Evolutionary conservation across 805 yeast species (phyloP).

Genomic region (Monosporozyma yasuniensis): DNA sequence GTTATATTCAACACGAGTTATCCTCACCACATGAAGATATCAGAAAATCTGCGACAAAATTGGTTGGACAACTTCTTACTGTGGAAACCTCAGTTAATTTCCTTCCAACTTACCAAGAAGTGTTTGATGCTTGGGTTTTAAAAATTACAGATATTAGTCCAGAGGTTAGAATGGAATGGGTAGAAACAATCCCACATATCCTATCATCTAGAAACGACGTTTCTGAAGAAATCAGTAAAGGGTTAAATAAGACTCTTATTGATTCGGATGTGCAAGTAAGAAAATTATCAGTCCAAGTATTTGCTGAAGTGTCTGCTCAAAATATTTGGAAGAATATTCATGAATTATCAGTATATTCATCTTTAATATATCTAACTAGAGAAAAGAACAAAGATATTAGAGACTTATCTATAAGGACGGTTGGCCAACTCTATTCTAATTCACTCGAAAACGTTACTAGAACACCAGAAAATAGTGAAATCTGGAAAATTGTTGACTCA

Average conservation of each 20-base stretch:
- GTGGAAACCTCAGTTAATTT: constrained; percentile 47
- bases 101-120: constrained; percentile 44
- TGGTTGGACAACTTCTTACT: constrained; percentile 59
- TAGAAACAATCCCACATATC: constrained; percentile 44
- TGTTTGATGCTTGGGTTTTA: constrained; percentile 65
- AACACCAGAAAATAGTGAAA: constrained; percentile 13
- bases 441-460: constrained; percentile 29
- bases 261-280: constrained; percentile 74
- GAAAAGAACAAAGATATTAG: constrained; percentile 65
- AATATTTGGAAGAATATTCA: constrained; percentile 42
- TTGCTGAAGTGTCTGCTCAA: constrained; percentile 39
- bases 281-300: constrained; percentile 44
- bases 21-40: constrained; percentile 58
- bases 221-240: constrained; percentile 43
- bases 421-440: constrained; percentile 48
- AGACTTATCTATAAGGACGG: constrained; percentile 43
- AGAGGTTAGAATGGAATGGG: constrained; percentile 62
- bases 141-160: constrained; percentile 64
- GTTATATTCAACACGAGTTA: constrained; percentile 70
- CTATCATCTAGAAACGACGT: constrained; percentile 39
- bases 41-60: constrained; percentile 59
- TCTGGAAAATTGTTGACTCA: constrained; percentile 26
- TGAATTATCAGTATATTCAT: constrained; percentile 39
- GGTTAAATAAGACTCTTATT: constrained; percentile 57
- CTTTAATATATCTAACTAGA: constrained; percentile 55